A percentile compares a stretch with the other conserved stretches of the same genome.
phyloP scores from a whole-genome alignment of 371 early-diverging fungal species.

The Saksenaea oblongispora region DNA sequence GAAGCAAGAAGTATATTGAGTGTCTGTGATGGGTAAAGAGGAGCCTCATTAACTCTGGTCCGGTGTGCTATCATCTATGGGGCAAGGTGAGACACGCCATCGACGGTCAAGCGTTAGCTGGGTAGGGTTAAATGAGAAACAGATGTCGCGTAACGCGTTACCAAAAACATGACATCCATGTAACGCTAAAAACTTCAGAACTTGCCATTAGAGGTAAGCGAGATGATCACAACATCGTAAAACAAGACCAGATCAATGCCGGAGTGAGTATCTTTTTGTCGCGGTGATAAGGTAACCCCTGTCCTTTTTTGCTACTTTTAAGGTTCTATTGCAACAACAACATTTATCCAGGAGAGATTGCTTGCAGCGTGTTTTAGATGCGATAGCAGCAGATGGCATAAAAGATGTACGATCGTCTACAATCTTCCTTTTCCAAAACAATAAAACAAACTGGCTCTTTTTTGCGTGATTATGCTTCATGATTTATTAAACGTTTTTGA shows the following conservation, averaged over 20 bases:
- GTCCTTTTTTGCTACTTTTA: too few relatives aligned
- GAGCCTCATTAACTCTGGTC: too few relatives aligned
- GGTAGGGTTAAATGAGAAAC: neutral
- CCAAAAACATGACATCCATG: neutral
- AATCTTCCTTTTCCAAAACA: too few relatives aligned
- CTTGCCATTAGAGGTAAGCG: neutral
- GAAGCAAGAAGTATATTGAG: too few relatives aligned
- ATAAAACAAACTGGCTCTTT: neutral
- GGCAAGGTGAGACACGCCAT: too few relatives aligned
- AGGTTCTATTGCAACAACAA: too few relatives aligned
- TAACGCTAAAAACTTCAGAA: neutral
- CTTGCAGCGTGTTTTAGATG: too few relatives aligned
- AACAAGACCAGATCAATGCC: neutral
- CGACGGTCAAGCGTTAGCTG: neutral
- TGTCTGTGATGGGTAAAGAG: too few relatives aligned
- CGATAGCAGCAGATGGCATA: too few relatives aligned
- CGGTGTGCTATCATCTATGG: too few relatives aligned
- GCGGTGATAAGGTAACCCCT: neutral
- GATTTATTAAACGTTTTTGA: constrained; percentile 9
- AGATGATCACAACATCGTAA: neutral
- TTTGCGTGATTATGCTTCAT: neutral
- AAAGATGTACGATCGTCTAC: too few relatives aligned
- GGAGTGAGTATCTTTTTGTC: neutral
- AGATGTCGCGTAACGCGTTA: neutral
- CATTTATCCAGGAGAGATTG: too few relatives aligned